These are phyloP conservation scores for Durusdinium trenchii DNA, from an alignment of 73 alveolate species.

Conservation along the genomic window DNA sequence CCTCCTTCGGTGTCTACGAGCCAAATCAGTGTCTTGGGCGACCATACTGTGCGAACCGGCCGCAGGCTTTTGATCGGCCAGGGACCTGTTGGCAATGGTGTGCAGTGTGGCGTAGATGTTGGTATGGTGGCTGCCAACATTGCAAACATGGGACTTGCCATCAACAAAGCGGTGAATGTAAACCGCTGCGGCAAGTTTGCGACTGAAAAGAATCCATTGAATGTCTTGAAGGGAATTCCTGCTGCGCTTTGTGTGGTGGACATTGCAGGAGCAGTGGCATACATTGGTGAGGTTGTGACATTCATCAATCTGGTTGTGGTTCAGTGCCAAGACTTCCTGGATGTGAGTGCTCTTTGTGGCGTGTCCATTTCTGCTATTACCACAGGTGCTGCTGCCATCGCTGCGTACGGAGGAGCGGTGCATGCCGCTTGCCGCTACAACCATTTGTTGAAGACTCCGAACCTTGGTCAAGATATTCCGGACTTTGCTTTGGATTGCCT, in stretches of 20 bases:
- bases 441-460: background rate
- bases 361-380: slow-evolving; percentile 73
- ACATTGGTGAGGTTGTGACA: slow-evolving; percentile 84
- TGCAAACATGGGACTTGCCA: slow-evolving; percentile 60
- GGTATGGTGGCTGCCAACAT: slow-evolving; percentile 69
- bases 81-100: slow-evolving; percentile 68
- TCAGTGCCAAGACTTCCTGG: slow-evolving; percentile 88
- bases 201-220: background rate
- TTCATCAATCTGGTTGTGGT: slow-evolving; percentile 85
- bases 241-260: slow-evolving; percentile 55
- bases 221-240: slow-evolving; percentile 44
- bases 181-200: slow-evolving; percentile 13
- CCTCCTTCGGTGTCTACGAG: slow-evolving; percentile 72
- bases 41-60: slow-evolving; percentile 64
- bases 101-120: slow-evolving; percentile 81
- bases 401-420: slow-evolving; percentile 92
- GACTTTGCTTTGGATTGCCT: too few species aligned
- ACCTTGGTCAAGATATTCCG: too few species aligned
- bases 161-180: slow-evolving; percentile 74
- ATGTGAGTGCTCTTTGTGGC: slow-evolving; percentile 79
- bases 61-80: slow-evolving; percentile 68
- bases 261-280: slow-evolving; percentile 92
- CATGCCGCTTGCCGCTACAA: slow-evolving; percentile 67
- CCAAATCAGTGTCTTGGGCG: slow-evolving; percentile 83
- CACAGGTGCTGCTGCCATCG: slow-evolving; percentile 78